These are phyloP conservation scores for Pistacia atlantica DNA, from an alignment of 345 rosid species.

Conservation along the genomic window DNA sequence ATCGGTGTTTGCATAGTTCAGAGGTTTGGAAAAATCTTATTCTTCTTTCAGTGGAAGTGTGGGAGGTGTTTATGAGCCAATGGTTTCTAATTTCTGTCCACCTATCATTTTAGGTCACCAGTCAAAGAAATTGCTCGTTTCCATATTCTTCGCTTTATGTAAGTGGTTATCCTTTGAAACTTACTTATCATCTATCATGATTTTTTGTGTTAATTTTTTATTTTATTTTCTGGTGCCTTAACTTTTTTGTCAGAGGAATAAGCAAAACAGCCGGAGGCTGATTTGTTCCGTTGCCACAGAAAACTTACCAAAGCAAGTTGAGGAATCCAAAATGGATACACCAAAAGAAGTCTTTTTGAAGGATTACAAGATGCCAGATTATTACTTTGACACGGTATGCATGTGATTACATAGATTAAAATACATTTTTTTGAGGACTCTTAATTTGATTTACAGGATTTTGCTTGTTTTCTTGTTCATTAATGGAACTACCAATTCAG, in stretches of 20 bases:
- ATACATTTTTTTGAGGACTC: background rate
- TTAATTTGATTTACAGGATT: slow-evolving; percentile 15
- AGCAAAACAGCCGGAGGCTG: slow-evolving; percentile 49
- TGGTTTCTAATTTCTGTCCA: background rate
- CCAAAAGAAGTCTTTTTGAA: slow-evolving; percentile 93
- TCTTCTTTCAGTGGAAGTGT: background rate
- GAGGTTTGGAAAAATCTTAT: slow-evolving; percentile 50
- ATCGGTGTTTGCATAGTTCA: slow-evolving; percentile 44
- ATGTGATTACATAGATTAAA: background rate
- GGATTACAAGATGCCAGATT: slow-evolving; percentile 90
- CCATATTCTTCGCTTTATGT: slow-evolving; percentile 48
- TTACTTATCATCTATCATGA: background rate
- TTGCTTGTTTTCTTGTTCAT: slow-evolving; percentile 17
- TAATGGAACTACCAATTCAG: slow-evolving; percentile 39
- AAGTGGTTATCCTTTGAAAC: slow-evolving; percentile 27
- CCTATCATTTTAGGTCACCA: slow-evolving; percentile 38
- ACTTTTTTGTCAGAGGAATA: slow-evolving; percentile 52
- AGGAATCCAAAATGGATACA: slow-evolving; percentile 75
- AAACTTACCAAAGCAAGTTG: slow-evolving; percentile 54
- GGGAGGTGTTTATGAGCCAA: background rate
- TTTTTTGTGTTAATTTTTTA: slow-evolving; percentile 14
- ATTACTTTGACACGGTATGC: slow-evolving; percentile 81
- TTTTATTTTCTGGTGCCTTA: slow-evolving; percentile 10
- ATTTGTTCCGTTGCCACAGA: slow-evolving; percentile 82
- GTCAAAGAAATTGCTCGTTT: slow-evolving; percentile 40